phyloP scores from a whole-genome alignment of 1,284 basidiomycete genomes.

The Sporisorium reilianum region DNA sequence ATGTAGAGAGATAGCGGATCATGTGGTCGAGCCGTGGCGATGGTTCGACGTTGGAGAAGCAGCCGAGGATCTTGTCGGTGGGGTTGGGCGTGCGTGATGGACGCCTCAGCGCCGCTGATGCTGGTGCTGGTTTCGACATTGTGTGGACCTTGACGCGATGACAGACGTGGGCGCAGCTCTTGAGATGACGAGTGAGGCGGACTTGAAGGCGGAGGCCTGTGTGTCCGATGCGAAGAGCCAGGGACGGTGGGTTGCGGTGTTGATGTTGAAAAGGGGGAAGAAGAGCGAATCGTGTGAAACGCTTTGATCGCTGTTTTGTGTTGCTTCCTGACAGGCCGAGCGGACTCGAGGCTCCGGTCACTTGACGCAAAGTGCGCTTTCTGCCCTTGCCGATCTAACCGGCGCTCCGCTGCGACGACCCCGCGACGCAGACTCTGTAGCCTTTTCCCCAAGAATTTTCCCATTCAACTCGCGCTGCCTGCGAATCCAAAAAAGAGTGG shows the following conservation, averaged over 20 bases:
- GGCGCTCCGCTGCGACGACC: background rate
- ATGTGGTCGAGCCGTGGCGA: conserved; percentile 60
- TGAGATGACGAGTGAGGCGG: background rate
- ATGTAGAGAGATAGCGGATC: conserved; percentile 67
- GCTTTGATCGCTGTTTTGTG: too few species aligned
- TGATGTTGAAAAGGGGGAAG: too few species aligned
- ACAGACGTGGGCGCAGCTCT: background rate
- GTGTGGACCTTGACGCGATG: background rate
- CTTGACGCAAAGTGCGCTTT: background rate
- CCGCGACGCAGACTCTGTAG: background rate
- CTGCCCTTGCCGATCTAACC: conserved; percentile 18
- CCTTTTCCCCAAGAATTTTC: conserved; percentile 1
- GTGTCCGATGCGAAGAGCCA: too few species aligned
- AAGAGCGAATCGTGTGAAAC: too few species aligned
- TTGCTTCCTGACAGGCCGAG: background rate
- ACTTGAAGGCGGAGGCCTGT: background rate
- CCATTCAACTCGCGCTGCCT: background rate
- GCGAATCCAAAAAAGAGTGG: background rate
- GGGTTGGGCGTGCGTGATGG: conserved; percentile 34
- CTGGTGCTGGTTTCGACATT: conserved; percentile 42
- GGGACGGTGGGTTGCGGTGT: too few species aligned
- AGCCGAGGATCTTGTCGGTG: conserved; percentile 58
- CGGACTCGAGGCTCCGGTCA: conserved; percentile 1
- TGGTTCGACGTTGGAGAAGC: conserved; percentile 61
- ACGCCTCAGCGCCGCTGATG: conserved; percentile 17